phyloP scores from a whole-genome alignment of 169 alveolate genomes.

The Cystoisospora suis region DNA sequence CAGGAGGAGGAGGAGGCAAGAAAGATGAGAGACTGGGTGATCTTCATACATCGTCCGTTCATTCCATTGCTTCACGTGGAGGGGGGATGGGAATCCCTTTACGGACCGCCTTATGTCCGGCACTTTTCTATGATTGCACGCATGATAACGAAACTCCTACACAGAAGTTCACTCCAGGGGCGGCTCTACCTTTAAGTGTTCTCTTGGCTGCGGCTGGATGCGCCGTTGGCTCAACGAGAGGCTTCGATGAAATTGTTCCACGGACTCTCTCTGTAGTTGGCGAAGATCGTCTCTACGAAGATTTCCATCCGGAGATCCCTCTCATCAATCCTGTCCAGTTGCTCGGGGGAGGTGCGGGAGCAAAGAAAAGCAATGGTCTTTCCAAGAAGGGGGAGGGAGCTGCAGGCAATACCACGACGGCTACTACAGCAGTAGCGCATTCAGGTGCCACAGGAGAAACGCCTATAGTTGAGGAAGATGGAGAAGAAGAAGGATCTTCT shows the following conservation, averaged over 20 bases:
- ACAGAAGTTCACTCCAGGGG: slow-evolving; percentile 74
- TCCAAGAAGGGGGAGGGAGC: too few relatives aligned
- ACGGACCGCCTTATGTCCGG: slow-evolving; percentile 42
- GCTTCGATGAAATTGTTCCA: slow-evolving; percentile 87
- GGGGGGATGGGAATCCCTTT: slow-evolving; percentile 60
- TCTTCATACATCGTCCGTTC: too few relatives aligned
- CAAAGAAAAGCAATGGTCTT: too few relatives aligned
- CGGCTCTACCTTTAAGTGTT: slow-evolving; percentile 85
- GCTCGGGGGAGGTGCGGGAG: too few relatives aligned
- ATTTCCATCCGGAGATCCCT: slow-evolving; percentile 22
- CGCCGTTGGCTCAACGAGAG: slow-evolving; percentile 91
- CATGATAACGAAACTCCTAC: slow-evolving; percentile 90
- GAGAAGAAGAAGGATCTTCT: background rate
- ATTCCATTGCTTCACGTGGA: too few relatives aligned
- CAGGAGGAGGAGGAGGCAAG: too few relatives aligned
- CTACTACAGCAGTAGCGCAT: background rate
- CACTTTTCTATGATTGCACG: slow-evolving; percentile 90
- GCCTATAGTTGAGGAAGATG: background rate
- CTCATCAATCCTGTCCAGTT: background rate
- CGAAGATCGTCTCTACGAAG: slow-evolving; percentile 84
- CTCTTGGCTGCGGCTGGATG: slow-evolving; percentile 80
- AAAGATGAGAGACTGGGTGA: too few relatives aligned
- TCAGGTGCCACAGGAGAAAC: background rate
- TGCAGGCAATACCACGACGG: background rate
- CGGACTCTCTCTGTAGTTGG: slow-evolving; percentile 85